A percentile compares a stretch with the other conserved stretches of the same genome.
Conservation (phyloP, 2,329 filamentous ascomycete species). For the Corniculantispora saksenae region DNA sequence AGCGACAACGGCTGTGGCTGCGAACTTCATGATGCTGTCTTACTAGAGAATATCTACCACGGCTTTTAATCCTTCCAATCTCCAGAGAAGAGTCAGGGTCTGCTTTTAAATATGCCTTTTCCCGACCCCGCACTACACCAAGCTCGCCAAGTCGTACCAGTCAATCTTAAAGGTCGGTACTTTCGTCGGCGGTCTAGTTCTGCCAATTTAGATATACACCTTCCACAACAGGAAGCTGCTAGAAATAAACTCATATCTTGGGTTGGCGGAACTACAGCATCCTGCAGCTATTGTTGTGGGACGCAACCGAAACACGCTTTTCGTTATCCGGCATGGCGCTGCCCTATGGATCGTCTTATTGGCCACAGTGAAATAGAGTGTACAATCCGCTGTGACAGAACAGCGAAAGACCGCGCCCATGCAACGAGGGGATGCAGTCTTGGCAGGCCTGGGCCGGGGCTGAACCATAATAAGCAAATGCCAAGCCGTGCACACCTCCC, state of each 20-base stretch:
- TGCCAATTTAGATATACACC: not conserved
- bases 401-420: not conserved
- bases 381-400: not conserved
- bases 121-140: not conserved
- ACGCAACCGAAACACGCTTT: not conserved
- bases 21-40: not conserved
- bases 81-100: not conserved
- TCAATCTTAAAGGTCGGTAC: not conserved
- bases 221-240: not conserved
- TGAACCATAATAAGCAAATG: no score
- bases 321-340: not conserved
- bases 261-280: not conserved
- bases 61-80: no score
- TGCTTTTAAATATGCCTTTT: not conserved
- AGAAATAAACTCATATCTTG: not conserved
- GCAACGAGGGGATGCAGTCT: not conserved
- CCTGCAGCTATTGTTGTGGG: not conserved
- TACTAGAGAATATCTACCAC: not conserved
- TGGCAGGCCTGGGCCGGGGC: not conserved
- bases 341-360: not conserved
- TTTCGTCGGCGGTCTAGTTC: not conserved
- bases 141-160: not conserved
- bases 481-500: not conserved
- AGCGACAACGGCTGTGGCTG: not conserved
- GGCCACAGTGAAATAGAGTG: not conserved